These are phyloP conservation scores for Golubevia pallescens DNA, from an alignment of 1,284 basidiomycete genomes.

Conservation along the genomic window DNA sequence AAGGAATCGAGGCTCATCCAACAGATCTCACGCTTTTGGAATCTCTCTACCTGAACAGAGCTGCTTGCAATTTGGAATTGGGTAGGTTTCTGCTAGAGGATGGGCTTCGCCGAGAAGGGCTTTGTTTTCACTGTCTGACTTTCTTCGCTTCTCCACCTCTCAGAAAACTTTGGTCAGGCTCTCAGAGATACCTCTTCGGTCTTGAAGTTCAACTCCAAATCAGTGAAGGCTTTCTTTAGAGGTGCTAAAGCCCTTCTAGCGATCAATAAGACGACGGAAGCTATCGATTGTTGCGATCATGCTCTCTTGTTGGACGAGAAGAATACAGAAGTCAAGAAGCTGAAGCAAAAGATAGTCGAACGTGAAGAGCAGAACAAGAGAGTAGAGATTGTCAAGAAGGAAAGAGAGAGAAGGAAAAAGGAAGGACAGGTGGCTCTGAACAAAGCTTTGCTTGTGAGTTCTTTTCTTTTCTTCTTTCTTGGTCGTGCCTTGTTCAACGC, in stretches of 20 bases:
- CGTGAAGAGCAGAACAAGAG: slow-evolving; percentile 66
- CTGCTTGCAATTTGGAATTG: slow-evolving; percentile 88
- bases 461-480: slow-evolving; percentile 2
- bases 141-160: slow-evolving; percentile 11
- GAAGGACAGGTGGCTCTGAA: slow-evolving; percentile 68
- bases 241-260: slow-evolving; percentile 42
- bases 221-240: slow-evolving; percentile 54
- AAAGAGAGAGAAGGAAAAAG: slow-evolving; percentile 68
- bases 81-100: slow-evolving; percentile 67
- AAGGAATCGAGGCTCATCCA: slow-evolving; percentile 83
- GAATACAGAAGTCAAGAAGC: slow-evolving; percentile 29
- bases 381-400: slow-evolving; percentile 68
- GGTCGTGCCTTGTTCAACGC: slow-evolving; percentile 7
- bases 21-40: slow-evolving; percentile 75
- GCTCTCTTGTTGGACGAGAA: slow-evolving; percentile 18
- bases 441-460: slow-evolving; percentile 72
- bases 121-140: slow-evolving; percentile 7
- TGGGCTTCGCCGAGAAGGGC: slow-evolving; percentile 15
- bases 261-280: slow-evolving; percentile 35
- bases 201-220: slow-evolving; percentile 67
- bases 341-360: slow-evolving; percentile 26
- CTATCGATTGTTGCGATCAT: slow-evolving; percentile 35
- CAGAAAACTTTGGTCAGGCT: slow-evolving; percentile 85
- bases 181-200: slow-evolving; percentile 81
- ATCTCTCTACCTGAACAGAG: slow-evolving; percentile 72